Percentiles rank a stretch among this genome's conserved stretches.
Evolutionary conservation across 2,329 filamentous ascomycete species (phyloP).

Genomic region (Stagonosporopsis rhizophila): DNA sequence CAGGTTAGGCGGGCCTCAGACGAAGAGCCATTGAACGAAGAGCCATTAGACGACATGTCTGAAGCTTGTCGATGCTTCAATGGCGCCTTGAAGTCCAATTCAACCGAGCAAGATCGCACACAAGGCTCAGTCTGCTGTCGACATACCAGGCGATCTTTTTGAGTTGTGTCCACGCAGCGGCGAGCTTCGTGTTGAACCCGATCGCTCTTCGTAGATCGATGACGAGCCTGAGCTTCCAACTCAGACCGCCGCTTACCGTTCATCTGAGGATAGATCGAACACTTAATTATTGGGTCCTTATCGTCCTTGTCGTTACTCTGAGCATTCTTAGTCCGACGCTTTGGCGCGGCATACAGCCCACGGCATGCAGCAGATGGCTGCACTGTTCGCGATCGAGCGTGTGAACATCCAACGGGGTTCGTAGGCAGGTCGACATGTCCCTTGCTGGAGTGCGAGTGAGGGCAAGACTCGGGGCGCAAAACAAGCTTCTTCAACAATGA

Average conservation of each 20-base stretch:
- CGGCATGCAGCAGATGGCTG: conserved; percentile 1
- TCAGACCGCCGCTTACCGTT: conserved; percentile 7
- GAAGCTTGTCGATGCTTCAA: not conserved
- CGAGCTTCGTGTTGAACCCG: not conserved
- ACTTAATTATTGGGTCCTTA: not conserved
- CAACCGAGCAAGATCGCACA: not conserved
- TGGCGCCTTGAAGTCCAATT: not conserved
- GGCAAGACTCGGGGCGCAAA: not conserved
- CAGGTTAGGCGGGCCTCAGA: not conserved
- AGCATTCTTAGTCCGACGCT: not conserved
- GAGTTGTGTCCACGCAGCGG: too few species aligned
- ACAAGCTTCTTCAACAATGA: not conserved
- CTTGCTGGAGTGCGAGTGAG: not conserved
- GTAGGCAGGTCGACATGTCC: not conserved
- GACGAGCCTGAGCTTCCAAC: not conserved
- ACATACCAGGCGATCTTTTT: not conserved
- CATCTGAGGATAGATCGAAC: conserved; percentile 13
- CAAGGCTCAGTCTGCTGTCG: not conserved
- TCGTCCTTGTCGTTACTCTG: not conserved
- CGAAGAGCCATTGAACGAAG: not conserved
- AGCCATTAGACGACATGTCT: not conserved
- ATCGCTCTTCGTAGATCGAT: not conserved
- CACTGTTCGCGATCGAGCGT: not conserved
- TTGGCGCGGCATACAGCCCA: not conserved
- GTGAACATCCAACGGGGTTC: not conserved